Evolutionary conservation across 208 protist species (phyloP).

Genomic region (Trypanosoma caninum): DNA sequence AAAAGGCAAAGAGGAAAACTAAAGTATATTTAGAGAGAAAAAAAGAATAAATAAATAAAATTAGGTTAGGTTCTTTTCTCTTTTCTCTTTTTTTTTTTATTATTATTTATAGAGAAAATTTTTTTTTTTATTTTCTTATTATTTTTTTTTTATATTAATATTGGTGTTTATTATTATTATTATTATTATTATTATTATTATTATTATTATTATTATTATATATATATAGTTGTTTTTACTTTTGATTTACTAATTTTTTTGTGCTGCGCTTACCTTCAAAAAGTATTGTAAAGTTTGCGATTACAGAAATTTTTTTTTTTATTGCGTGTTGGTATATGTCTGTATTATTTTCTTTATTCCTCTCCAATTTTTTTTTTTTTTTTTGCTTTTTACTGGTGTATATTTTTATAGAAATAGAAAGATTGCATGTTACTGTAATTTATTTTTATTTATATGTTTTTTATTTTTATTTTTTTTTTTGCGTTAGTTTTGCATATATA

Average conservation of each 20-base stretch:
- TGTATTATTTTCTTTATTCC: too few species aligned
- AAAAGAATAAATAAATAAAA: conserved; percentile 5
- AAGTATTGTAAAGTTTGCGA: too few species aligned
- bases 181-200: conserved; percentile 26
- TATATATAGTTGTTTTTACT: conserved; percentile 12
- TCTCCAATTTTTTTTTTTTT: too few species aligned
- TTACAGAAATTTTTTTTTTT: too few species aligned
- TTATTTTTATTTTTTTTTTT: conserved; percentile 17
- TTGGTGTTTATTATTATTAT: not conserved
- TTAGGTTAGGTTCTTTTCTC: not conserved
- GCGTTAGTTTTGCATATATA: not conserved
- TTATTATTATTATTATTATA: conserved; percentile 8
- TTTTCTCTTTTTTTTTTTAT: not conserved
- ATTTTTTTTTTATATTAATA: not conserved
- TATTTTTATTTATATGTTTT: too few species aligned
- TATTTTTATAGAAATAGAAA: too few species aligned
- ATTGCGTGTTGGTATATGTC: too few species aligned
- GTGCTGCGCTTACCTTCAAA: too few species aligned
- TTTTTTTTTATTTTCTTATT: not conserved
- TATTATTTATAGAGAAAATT: not conserved
- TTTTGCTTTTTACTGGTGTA: too few species aligned
- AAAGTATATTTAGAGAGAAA: conserved; percentile 14
- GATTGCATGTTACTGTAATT: not conserved
- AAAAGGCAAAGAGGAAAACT: not conserved
- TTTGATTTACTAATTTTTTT: too few species aligned